Conservation (phyloP, 2,329 filamentous ascomycete species). For the Fusarium virguliforme region DNA sequence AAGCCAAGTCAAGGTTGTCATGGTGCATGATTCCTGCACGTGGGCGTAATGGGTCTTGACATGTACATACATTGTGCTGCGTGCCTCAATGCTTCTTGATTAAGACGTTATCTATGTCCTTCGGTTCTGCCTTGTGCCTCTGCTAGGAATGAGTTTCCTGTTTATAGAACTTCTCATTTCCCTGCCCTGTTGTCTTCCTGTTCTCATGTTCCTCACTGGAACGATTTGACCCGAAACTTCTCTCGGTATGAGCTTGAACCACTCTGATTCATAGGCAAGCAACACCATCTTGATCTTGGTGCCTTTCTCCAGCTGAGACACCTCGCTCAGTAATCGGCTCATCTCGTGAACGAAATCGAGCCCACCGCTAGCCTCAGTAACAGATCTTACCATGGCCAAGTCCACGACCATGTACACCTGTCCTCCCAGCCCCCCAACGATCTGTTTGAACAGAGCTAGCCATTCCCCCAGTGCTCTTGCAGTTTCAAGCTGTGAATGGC, state of each 20-base stretch:
- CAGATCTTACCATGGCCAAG: not conserved
- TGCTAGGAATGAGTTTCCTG: not conserved
- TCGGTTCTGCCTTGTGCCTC: not conserved
- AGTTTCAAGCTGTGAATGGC: constrained; percentile 1
- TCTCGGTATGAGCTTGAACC: not conserved
- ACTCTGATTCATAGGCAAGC: constrained; percentile 7
- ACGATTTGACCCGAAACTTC: not conserved
- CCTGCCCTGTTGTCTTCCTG: not conserved
- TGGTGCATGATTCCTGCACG: not conserved
- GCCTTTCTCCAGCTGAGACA: fast-evolving
- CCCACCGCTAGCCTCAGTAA: fast-evolving
- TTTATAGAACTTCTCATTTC: not conserved
- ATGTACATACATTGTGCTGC: not conserved
- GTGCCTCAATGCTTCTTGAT: not conserved
- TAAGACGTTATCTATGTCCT: not conserved
- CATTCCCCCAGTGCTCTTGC: not conserved
- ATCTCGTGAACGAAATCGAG: constrained; percentile 7
- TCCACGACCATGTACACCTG: constrained; percentile 27
- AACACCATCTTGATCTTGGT: constrained; percentile 10
- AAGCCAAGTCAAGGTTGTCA: fast-evolving
- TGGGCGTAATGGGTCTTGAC: not conserved
- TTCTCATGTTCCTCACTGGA: not conserved
- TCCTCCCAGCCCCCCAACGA: not conserved
- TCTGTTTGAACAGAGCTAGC: not conserved
- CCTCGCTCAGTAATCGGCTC: fast-evolving